These are phyloP conservation scores for Myriosclerotinia curreyana DNA, from an alignment of 2,329 filamentous ascomycete genomes.

Conservation along the genomic window DNA sequence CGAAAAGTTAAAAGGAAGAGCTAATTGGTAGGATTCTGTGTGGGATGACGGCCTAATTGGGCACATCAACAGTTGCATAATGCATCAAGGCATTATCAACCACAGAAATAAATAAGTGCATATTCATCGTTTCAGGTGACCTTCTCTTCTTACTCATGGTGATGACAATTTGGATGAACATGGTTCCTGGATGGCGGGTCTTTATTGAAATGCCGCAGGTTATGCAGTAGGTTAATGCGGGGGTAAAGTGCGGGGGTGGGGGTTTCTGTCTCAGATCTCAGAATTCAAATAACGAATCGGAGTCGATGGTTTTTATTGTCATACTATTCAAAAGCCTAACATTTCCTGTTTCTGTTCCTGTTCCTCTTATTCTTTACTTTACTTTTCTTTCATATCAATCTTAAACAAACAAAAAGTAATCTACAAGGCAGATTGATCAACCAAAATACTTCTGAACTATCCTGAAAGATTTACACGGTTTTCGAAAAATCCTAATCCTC, in stretches of 20 bases:
- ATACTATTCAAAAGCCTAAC: not conserved
- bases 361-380: not conserved
- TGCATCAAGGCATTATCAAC: too few relatives aligned
- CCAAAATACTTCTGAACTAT: not conserved
- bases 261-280: conserved; percentile 1
- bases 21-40: conserved; percentile 31
- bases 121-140: conserved; percentile 1
- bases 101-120: not conserved
- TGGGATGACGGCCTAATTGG: not conserved
- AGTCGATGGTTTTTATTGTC: not conserved
- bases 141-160: not conserved
- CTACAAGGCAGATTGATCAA: conserved; percentile 1
- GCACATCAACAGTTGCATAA: too few relatives aligned
- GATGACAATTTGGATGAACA: not conserved
- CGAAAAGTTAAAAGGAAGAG: conserved; percentile 53
- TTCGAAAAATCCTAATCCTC: not conserved
- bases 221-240: conserved; percentile 18
- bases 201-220: not conserved
- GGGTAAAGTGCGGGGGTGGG: conserved; percentile 15
- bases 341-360: not conserved
- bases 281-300: not conserved
- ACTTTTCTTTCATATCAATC: not conserved
- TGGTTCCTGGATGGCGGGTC: not conserved
- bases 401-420: not conserved
- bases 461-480: not conserved